Evolutionary conservation across 768 basidiomycete genomes (phyloP), one percentile per base, ranked within the genome.

Genomic region (Tulasnella sp.): DNA sequence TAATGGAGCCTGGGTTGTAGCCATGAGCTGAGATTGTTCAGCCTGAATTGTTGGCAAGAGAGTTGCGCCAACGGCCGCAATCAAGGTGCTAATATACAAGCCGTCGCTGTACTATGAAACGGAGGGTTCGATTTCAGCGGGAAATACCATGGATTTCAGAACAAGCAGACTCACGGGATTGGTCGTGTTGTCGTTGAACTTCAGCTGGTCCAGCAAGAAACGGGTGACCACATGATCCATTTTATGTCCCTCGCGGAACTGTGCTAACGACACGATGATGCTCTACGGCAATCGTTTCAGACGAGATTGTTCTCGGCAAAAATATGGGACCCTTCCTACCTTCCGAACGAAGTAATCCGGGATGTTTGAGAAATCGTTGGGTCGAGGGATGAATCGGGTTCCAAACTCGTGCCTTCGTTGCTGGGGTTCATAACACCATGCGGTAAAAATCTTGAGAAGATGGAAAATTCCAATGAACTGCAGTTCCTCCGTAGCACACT

Each of bases 281-380:
- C 88, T 88, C 94, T 96, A 81, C 5, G 15, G 44, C 26, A 18
- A 29, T 37, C 5, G 18, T 44, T 4, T 73, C 7, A 73, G 71
- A 42, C 61, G 29, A 26, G 29, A 16, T 26, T 26, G 5, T 5
- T 5, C 32, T 10, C 40, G 70, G 77, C 48, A 35, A 37, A 20
- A 35, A 35, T 35, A 74, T 79, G 70, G 37, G 74, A 51, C 0
- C 26, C 57, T 44, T 82, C 87, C 75, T 79, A 93, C 97, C 90
- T 97, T 97, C 81, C 94, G 92, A 37, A 99, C 93, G 81, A 98
- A 96, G 83, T 99, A 98, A 81, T 98, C 94, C 0, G 95, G 85
- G 40, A 98, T 85, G 81, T 98, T 94, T 77, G 91, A 89, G 83
- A 99, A 99, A 81, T 98, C 92, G 82, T 98, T 99, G 20, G 96